phyloP scores from a whole-genome alignment of 108 stramenopile genomes.

The Epipyxis sp. region DNA sequence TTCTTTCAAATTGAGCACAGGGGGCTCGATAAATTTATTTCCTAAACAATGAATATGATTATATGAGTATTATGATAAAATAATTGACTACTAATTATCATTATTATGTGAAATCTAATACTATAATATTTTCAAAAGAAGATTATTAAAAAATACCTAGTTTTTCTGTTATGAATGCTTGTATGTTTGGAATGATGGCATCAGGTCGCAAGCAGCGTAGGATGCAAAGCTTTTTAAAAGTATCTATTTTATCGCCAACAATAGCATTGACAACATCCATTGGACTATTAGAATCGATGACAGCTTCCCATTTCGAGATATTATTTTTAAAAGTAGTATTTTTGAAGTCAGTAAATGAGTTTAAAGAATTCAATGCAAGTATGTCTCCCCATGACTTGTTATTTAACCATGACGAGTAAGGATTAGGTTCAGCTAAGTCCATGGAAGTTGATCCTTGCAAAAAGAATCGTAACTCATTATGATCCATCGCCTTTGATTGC shows the following conservation, averaged over 20 bases:
- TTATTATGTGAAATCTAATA: no score
- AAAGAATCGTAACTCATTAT: constrained; percentile 52
- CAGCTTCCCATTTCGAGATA: constrained; percentile 42
- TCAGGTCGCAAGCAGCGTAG: constrained; percentile 57
- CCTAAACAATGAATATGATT: no score
- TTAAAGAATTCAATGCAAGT: constrained; percentile 41
- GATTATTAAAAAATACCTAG: no score
- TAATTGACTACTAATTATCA: no score
- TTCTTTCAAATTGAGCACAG: constrained; percentile 54
- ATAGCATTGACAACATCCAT: constrained; percentile 32
- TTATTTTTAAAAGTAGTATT: constrained; percentile 37
- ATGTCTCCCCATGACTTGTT: constrained; percentile 57
- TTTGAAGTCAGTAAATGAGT: constrained; percentile 32
- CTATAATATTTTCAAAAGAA: no score
- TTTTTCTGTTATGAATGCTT: constrained; percentile 50
- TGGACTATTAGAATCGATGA: constrained; percentile 44
- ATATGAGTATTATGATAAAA: no score
- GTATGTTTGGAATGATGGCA: constrained; percentile 52
- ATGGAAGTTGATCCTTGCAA: constrained; percentile 58
- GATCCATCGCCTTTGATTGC: constrained; percentile 37
- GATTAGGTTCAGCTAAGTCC: constrained; percentile 51
- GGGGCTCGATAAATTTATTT: constrained; percentile 55
- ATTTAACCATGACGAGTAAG: constrained; percentile 45
- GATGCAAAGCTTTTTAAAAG: constrained; percentile 53
- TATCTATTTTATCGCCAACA: constrained; percentile 35